These are phyloP conservation scores for Tulasnella sp. DNA, from an alignment of 768 basidiomycete species.

Conservation along the genomic window DNA sequence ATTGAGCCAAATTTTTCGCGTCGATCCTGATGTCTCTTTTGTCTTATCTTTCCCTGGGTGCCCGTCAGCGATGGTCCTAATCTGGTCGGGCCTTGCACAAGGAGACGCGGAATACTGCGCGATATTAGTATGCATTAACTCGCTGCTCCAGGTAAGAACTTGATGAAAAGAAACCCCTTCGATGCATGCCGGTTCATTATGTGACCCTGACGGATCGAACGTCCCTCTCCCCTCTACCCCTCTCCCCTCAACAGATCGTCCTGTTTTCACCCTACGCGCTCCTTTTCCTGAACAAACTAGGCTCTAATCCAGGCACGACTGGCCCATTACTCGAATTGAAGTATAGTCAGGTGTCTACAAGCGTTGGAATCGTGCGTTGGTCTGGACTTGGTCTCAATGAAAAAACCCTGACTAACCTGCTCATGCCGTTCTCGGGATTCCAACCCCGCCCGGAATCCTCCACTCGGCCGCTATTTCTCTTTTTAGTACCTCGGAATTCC, in stretches of 20 bases:
- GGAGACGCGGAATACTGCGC: conserved; percentile 69
- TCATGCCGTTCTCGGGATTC: not conserved
- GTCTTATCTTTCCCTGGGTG: conserved; percentile 25
- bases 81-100: conserved; percentile 68
- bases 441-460: not conserved
- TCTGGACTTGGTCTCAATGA: no score
- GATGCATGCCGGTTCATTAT: not conserved
- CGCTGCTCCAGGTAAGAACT: conserved; percentile 47
- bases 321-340: conserved; percentile 38
- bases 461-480: not conserved
- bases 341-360: conserved; percentile 55
- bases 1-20: not conserved
- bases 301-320: conserved; percentile 34
- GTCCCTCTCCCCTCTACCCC: no score
- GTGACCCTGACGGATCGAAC: not conserved
- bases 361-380: conserved; percentile 58
- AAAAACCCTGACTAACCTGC: not conserved
- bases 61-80: conserved; percentile 67
- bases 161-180: not conserved
- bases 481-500: conserved; percentile 76
- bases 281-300: conserved; percentile 65
- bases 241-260: conserved; percentile 37
- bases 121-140: conserved; percentile 73
- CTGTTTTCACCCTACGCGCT: conserved; percentile 68
- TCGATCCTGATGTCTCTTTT: not conserved